Percentiles rank a stretch among this genome's conserved stretches.
phyloP scores from a whole-genome alignment of 495 filamentous ascomycete species.

The Mytilinidion resinicola region DNA sequence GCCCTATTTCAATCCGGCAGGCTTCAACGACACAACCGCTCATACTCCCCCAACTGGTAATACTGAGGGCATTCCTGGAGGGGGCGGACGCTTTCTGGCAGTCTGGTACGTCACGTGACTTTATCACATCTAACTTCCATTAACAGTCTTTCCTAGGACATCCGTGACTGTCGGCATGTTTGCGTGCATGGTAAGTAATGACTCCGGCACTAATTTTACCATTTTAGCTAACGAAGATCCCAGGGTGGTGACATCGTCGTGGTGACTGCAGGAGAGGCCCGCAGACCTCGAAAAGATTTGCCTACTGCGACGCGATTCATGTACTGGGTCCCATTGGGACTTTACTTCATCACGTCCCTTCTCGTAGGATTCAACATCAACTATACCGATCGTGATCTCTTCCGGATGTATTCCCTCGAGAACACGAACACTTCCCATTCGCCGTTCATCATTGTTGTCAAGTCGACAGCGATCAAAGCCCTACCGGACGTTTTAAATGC shows the following conservation, averaged over 20 bases:
- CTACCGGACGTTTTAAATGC: conserved; percentile 32
- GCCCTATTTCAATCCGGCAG: conserved; percentile 27
- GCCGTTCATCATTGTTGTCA: conserved; percentile 37
- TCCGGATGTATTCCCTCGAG: conserved; percentile 24
- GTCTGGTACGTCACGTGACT: conserved; percentile 23
- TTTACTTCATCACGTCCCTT: conserved; percentile 32
- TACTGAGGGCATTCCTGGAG: conserved; percentile 16
- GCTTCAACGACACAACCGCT: conserved; percentile 10
- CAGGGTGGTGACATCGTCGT: conserved; percentile 41
- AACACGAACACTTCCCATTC: conserved; percentile 24
- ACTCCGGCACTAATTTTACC: not conserved
- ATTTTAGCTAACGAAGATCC: not conserved
- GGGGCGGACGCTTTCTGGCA: conserved; percentile 25
- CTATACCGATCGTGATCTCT: conserved; percentile 31
- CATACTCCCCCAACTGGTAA: not conserved
- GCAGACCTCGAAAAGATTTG: conserved; percentile 28
- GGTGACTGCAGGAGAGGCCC: conserved; percentile 41
- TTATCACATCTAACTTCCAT: not conserved
- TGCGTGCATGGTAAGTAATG: conserved; percentile 29
- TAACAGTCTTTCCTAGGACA: conserved; percentile 28
- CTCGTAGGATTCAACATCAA: conserved; percentile 33
- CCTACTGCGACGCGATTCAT: conserved; percentile 29
- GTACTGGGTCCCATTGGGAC: conserved; percentile 27
- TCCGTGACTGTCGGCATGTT: conserved; percentile 40
- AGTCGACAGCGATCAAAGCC: conserved; percentile 18